Conservation (phyloP, 306 rosid genomes). For the Mucuna pruriens region DNA sequence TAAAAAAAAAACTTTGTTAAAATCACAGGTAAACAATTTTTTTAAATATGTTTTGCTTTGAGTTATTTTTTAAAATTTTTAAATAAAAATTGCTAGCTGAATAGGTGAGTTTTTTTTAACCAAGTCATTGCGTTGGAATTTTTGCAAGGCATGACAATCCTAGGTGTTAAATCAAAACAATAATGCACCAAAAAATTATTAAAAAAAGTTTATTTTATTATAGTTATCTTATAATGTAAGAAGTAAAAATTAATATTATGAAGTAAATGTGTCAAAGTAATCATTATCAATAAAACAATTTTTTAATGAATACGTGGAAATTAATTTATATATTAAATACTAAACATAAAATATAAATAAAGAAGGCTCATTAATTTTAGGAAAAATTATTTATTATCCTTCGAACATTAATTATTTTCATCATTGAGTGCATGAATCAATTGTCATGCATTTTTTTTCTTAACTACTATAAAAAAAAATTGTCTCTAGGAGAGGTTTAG, state of each 20-base stretch:
- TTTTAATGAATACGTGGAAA: background rate
- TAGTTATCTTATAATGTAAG: background rate
- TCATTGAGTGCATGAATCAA: too few relatives aligned
- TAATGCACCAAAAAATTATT: background rate
- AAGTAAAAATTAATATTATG: background rate
- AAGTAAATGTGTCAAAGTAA: slow-evolving; percentile 5
- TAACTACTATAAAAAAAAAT: too few relatives aligned
- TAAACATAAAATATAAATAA: too few relatives aligned
- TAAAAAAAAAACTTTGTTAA: background rate
- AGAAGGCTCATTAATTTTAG: too few relatives aligned
- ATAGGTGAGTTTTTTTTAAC: background rate
- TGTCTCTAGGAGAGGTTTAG: too few relatives aligned
- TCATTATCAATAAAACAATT: background rate
- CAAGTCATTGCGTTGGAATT: background rate
- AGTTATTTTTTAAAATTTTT: background rate
- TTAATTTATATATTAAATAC: background rate
- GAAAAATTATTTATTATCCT: too few relatives aligned
- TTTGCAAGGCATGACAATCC: background rate
- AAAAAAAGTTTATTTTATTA: background rate
- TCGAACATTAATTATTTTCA: too few relatives aligned
- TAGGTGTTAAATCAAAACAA: background rate
- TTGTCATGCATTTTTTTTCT: too few relatives aligned
- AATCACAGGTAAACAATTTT: background rate
- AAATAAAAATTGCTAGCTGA: background rate
- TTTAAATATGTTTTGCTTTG: background rate